phyloP scores from a whole-genome alignment of 352 stramenopile species.

The Phytophthora pisi region DNA sequence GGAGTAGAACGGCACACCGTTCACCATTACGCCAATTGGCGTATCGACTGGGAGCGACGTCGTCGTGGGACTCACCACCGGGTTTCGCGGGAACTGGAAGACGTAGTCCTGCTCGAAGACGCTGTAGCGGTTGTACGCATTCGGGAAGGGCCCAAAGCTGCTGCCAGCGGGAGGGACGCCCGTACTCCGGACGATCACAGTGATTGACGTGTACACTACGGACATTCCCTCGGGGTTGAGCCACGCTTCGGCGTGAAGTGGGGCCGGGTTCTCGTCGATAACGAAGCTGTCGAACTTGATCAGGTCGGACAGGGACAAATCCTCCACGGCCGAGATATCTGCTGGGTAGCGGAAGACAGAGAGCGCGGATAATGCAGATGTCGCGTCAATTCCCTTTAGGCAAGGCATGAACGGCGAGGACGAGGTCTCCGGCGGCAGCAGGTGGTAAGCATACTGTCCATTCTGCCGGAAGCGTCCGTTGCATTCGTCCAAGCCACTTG shows the following conservation, averaged over 20 bases:
- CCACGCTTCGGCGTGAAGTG: conserved; percentile 39
- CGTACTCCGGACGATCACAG: conserved; percentile 63
- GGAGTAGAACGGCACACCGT: conserved; percentile 72
- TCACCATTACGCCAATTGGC: conserved; percentile 73
- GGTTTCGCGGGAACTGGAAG: conserved; percentile 64
- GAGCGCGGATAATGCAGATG: conserved; percentile 24
- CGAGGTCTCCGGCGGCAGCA: conserved; percentile 24
- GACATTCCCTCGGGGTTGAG: conserved; percentile 56
- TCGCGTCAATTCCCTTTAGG: conserved; percentile 49
- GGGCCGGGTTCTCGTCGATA: conserved; percentile 52
- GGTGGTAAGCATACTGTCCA: conserved; percentile 65
- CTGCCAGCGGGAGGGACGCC: conserved; percentile 50
- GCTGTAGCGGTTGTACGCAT: conserved; percentile 55
- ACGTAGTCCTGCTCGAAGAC: conserved; percentile 68
- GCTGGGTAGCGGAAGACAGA: conserved; percentile 54
- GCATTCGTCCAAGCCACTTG: conserved; percentile 58
- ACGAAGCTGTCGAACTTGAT: conserved; percentile 58
- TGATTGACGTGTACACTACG: conserved; percentile 56
- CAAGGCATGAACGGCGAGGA: conserved; percentile 58
- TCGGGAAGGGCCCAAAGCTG: conserved; percentile 69
- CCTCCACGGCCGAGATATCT: conserved; percentile 55
- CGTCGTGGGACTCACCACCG: conserved; percentile 22
- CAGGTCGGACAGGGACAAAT: conserved; percentile 50
- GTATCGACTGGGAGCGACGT: conserved; percentile 46
- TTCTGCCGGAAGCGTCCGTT: conserved; percentile 47